Percentiles rank a stretch among this genome's conserved stretches.
Conservation (phyloP, 1,284 basidiomycete genomes). For the Naganishia sp. region DNA sequence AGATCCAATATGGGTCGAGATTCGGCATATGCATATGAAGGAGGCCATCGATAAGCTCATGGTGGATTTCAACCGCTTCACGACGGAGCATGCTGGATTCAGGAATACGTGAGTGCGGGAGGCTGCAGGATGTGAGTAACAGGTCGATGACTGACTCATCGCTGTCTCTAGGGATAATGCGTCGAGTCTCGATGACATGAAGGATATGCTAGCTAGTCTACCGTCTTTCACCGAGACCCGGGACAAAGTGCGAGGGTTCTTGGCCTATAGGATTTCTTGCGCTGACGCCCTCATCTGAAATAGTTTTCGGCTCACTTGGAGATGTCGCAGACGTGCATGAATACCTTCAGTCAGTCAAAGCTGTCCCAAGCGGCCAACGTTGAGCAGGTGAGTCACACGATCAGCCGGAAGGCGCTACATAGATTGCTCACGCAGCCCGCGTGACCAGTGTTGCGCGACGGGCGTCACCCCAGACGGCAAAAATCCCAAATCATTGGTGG, state of each 20-base stretch:
- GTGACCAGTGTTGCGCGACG: conserved; percentile 79
- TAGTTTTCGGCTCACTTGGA: conserved; percentile 94
- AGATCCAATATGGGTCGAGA: conserved; percentile 86
- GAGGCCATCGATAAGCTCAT: conserved; percentile 97
- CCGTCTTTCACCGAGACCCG: conserved; percentile 95
- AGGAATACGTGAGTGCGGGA: conserved; percentile 60
- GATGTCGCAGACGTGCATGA: conserved; percentile 98
- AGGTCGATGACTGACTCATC: background rate
- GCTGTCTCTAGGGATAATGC: conserved; percentile 50
- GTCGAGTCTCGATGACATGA: conserved; percentile 94
- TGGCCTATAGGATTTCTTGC: background rate
- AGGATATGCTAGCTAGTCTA: conserved; percentile 94
- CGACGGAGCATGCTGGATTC: conserved; percentile 90
- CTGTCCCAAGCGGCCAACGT: conserved; percentile 83
- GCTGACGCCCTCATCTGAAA: background rate
- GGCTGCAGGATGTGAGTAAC: background rate
- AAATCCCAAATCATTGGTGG: conserved; percentile 85
- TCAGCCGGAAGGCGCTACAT: background rate
- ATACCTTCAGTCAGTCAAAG: conserved; percentile 83
- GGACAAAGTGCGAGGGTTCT: conserved; percentile 68
- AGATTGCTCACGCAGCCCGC: background rate
- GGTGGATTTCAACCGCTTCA: conserved; percentile 88
- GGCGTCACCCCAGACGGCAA: conserved; percentile 86
- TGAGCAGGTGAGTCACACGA: conserved; percentile 70
- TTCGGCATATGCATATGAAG: conserved; percentile 97